phyloP scores from a whole-genome alignment of 176 grass and related monocot species.

The Carex cristatella region DNA sequence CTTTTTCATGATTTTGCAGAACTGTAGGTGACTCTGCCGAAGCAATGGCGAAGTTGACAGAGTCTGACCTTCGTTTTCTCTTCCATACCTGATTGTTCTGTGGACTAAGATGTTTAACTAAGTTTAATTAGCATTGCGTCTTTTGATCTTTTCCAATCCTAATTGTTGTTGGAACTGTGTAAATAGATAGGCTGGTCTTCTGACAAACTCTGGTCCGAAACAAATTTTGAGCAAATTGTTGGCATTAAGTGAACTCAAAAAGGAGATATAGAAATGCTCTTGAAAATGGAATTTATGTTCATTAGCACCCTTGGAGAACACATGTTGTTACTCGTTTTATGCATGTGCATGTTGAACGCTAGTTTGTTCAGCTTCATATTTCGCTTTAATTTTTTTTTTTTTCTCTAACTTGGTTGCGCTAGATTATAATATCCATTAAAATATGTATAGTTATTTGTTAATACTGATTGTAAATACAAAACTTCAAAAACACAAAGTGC shows the following conservation, averaged over 20 bases:
- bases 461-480: too few relatives aligned
- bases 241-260: neutral
- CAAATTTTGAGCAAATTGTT: neutral
- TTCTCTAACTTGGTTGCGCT: too few relatives aligned
- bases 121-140: neutral
- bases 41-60: constrained; percentile 75
- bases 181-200: neutral
- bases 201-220: neutral
- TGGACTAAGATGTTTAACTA: neutral
- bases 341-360: too few relatives aligned
- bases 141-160: neutral
- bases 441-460: too few relatives aligned
- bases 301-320: too few relatives aligned
- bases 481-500: too few relatives aligned
- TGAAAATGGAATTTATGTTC: neutral
- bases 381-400: too few relatives aligned
- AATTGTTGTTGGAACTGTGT: constrained; percentile 1
- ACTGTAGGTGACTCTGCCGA: constrained; percentile 61
- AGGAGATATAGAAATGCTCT: neutral
- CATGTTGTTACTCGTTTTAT: too few relatives aligned
- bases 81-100: constrained; percentile 47
- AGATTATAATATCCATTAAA: too few relatives aligned
- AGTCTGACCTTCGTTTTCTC: constrained; percentile 66
- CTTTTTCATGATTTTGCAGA: constrained; percentile 29
- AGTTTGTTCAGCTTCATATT: too few relatives aligned